Evolutionary conservation across 768 basidiomycete genomes (phyloP), one percentile per base, ranked within the genome.

Genomic region (Hygrocybe coccinea): DNA sequence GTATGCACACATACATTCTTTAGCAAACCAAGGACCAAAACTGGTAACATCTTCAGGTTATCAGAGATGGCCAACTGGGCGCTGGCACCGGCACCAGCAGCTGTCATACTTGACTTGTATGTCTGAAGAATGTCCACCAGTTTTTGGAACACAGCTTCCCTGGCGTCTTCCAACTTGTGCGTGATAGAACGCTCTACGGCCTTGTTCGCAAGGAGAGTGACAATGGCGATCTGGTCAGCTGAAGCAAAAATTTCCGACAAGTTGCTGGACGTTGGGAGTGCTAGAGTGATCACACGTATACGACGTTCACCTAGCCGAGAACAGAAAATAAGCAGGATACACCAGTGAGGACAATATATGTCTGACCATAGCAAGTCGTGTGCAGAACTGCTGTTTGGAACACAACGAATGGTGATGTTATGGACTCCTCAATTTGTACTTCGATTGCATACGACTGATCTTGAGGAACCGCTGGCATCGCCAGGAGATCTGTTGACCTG

Each of bases 361-460:
- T 62, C 76, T 58, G 24, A 81, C 91, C 95, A 62, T 85, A 95
- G 67, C 89, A 93, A 0, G 94, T 93, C 0, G 95, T 97, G 68
- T 97, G 94, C 21, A 98, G 77, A 17, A 97, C 86, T 11, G 92
- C 95, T 25, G 93, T 94, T 69, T 97, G 95, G 71, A 97, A 76
- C 35, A 97, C 94, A 43, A 97, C 92, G 65, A 92, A 91, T 0
- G 95, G 89, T 24, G 87, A 78, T 0, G 87, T 91, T 61, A 98
- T 80, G 35, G 89, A 88, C 69, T 98, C 95, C 68, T 98, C 95
- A 59, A 98, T 91, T 67, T 95, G 89, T 10, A 97, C 78, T 69
- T 98, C 95, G 64, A 98, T 95, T 10, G 88, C 87, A 68, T 98
- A 98, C 15, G 90, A 93, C 69, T 97, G 91, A 64, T 98, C 94